Percentiles rank a stretch among this genome's conserved stretches.
Conservation (phyloP, 495 filamentous ascomycete species). For the Tuber umbilicatum region DNA sequence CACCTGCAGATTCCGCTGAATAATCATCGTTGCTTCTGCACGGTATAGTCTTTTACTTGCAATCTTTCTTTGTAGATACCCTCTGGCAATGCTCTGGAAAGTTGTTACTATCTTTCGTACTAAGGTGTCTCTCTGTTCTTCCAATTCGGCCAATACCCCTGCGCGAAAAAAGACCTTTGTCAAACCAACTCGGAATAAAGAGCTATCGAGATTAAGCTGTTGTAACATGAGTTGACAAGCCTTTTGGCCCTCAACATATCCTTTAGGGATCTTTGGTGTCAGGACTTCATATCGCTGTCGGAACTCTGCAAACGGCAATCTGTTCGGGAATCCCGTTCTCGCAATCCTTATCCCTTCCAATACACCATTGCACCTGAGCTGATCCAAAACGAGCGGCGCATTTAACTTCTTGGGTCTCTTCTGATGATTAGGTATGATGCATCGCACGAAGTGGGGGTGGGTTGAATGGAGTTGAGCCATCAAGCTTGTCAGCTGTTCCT, state of each 20-base stretch:
- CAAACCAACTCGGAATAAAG: slow-evolving; percentile 84
- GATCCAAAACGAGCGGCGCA: slow-evolving; percentile 83
- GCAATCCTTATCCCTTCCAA: slow-evolving; percentile 97
- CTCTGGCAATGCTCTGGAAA: slow-evolving; percentile 89
- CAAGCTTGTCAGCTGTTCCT: slow-evolving; percentile 87
- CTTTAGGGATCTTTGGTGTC: slow-evolving; percentile 79
- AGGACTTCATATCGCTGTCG: slow-evolving; percentile 96
- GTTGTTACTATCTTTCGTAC: slow-evolving; percentile 86
- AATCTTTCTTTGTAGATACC: slow-evolving; percentile 78
- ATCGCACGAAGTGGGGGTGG: slow-evolving; percentile 96
- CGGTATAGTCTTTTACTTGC: slow-evolving; percentile 89
- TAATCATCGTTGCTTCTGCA: slow-evolving; percentile 87
- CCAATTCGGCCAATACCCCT: slow-evolving; percentile 90
- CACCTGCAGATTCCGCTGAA: slow-evolving; percentile 84
- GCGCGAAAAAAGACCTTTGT: slow-evolving; percentile 99
- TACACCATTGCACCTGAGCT: slow-evolving; percentile 96
- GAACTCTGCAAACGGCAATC: slow-evolving; percentile 87
- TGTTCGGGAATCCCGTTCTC: slow-evolving; percentile 95
- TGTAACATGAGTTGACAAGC: slow-evolving; percentile 82
- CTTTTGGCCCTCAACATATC: slow-evolving; percentile 82
- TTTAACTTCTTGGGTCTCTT: slow-evolving; percentile 92
- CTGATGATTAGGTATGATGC: slow-evolving; percentile 97
- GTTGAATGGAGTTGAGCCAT: slow-evolving; percentile 96
- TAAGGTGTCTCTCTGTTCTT: slow-evolving; percentile 86
- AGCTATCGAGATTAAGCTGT: slow-evolving; percentile 72